Conservation (phyloP, 1,284 basidiomycete species). For the Cutaneotrichosporon sp. region DNA sequence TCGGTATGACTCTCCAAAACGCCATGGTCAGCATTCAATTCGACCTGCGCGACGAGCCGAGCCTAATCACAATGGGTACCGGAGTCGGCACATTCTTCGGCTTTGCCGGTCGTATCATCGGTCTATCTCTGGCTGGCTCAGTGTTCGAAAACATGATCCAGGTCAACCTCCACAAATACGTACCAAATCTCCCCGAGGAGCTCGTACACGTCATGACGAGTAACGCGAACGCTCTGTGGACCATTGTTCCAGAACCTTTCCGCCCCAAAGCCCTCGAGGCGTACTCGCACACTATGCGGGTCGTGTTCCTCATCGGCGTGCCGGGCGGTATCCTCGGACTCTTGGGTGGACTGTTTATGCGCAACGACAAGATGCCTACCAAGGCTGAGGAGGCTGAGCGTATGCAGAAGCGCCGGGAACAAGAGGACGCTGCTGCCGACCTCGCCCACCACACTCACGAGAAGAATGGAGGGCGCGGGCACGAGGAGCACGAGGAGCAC, state of each 20-base stretch:
- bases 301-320: slow-evolving; percentile 47
- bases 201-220: slow-evolving; percentile 33
- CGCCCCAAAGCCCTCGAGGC: slow-evolving; percentile 36
- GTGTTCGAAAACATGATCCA: slow-evolving; percentile 52
- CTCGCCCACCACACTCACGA: neutral
- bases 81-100: slow-evolving; percentile 45
- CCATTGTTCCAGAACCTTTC: slow-evolving; percentile 32
- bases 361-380: slow-evolving; percentile 42
- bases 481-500: neutral
- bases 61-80: slow-evolving; percentile 42
- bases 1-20: slow-evolving; percentile 46
- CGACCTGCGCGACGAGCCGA: slow-evolving; percentile 44
- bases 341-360: slow-evolving; percentile 38
- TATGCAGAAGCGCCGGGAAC: neutral
- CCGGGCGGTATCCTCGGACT: slow-evolving; percentile 41
- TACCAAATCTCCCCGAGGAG: slow-evolving; percentile 29
- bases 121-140: slow-evolving; percentile 48
- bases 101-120: slow-evolving; percentile 48
- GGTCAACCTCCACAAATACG: slow-evolving; percentile 35
- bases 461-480: neutral
- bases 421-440: neutral
- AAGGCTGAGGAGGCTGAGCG: slow-evolving; percentile 8
- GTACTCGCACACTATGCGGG: slow-evolving; percentile 44
- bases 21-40: slow-evolving; percentile 49
- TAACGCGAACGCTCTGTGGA: slow-evolving; percentile 42